Evolutionary conservation across 2,329 filamentous ascomycete species (phyloP), one percentile per base, ranked within the genome.

Genomic region (Thelonectria olida): DNA sequence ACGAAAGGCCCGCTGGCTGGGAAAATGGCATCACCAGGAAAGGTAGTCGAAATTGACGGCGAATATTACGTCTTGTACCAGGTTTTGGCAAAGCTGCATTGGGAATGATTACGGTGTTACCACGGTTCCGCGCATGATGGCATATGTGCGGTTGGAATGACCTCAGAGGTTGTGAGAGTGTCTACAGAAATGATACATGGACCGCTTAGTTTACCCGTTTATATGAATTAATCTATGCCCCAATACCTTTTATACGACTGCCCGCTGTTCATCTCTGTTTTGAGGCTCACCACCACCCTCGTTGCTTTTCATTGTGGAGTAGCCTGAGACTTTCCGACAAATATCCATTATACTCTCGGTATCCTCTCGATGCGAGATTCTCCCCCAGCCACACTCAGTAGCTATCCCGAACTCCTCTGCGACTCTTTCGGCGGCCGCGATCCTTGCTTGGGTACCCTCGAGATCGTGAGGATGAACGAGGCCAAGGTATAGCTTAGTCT

Each of bases 391-490:
- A 12, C 54, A 57, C 7, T 57, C 54, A 4, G 54, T 44, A 22
- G 54, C 54, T 20, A 57, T 36, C 20, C 45, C 54, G 17, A 55
- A 57, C 10, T 57, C 34, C 15, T 19, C 17, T 39, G 44, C n/a
- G 13, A 45, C 27, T 20, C 22, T 42, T 42, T 51, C 45, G 15
- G 45, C 54, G 2, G 47, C 54, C 17, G 34, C 17, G 19, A 57
- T 51, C 2, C 54, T 42, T 25, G 23, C 36, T 25, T 13, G 38
- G 13, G 54, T 57, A 7, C 54, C 54, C 10, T 36, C 19, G 23
- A 57, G 15, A 22, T 57, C 54, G 15, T 57, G 38, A 38, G 54
- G 31, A 44, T 57, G 54, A 7, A 57, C 44, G 12, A 57, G 54
- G 2, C 45, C 45, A 23, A 57, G 38, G 27, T 57, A 57, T 6